Conservation (phyloP, 306 rosid species). For the Sicyos baderoa region DNA sequence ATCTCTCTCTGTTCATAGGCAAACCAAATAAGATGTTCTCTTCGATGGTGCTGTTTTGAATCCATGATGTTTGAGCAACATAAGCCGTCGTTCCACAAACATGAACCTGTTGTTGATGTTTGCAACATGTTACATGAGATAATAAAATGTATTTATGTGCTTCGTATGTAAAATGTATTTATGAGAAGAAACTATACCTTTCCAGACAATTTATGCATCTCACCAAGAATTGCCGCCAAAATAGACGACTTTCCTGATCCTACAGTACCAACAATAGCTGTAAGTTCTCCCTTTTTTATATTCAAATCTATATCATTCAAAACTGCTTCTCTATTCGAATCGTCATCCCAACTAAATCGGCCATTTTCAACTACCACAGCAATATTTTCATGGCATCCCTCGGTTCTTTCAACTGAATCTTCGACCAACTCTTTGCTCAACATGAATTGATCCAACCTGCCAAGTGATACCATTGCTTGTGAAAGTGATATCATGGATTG, state of each 20-base stretch:
- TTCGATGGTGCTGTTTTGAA: slow-evolving; percentile 72
- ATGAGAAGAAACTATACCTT: slow-evolving; percentile 19
- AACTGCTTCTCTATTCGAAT: slow-evolving; percentile 34
- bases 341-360: slow-evolving; percentile 61
- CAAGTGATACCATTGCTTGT: slow-evolving; percentile 75
- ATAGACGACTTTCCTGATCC: slow-evolving; percentile 91
- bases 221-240: slow-evolving; percentile 58
- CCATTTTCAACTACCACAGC: slow-evolving; percentile 50
- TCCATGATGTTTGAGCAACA: slow-evolving; percentile 92
- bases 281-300: slow-evolving; percentile 50
- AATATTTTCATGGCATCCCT: slow-evolving; percentile 22
- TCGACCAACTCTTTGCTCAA: slow-evolving; percentile 33
- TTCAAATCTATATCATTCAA: slow-evolving; percentile 33
- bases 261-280: slow-evolving; percentile 71
- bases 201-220: slow-evolving; percentile 69
- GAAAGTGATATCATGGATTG: slow-evolving; percentile 78
- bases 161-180: not conserved
- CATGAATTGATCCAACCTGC: slow-evolving; percentile 59
- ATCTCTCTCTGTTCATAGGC: slow-evolving; percentile 41
- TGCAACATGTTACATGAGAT: not conserved
- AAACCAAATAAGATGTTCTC: slow-evolving; percentile 75
- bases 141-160: too few species aligned
- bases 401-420: slow-evolving; percentile 18
- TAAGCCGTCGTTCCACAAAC: slow-evolving; percentile 57
- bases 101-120: slow-evolving; percentile 16